Conservation (phyloP, 345 rosid species). For the Citrus inodora region DNA sequence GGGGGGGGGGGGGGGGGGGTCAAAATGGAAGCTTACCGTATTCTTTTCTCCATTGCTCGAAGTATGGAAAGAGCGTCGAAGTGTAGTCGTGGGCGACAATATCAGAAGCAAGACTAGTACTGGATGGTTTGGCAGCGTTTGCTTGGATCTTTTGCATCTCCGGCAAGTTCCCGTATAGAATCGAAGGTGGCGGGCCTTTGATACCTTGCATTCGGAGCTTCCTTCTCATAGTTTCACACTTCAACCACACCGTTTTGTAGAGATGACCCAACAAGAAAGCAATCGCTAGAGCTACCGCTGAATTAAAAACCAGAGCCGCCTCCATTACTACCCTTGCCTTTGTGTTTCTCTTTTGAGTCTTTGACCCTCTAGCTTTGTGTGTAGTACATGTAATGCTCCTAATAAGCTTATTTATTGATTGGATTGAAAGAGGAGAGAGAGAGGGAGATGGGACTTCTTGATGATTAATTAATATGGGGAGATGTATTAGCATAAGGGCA, state of each 20-base stretch:
- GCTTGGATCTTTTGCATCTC: constrained; percentile 63
- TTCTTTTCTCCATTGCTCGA: constrained; percentile 70
- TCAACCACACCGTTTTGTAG: constrained; percentile 20
- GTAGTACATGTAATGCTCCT: not conserved
- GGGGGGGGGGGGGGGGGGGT: no score
- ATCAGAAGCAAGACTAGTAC: not conserved
- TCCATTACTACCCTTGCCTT: not conserved
- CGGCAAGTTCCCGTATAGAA: constrained; percentile 55
- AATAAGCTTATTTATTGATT: not conserved
- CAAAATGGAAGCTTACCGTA: constrained; percentile 42
- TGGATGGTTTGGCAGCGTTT: not conserved
- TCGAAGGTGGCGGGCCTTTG: constrained; percentile 59
- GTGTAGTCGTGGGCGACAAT: constrained; percentile 68
- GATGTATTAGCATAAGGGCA: constrained; percentile 9
- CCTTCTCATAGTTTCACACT: constrained; percentile 28
- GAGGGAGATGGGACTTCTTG: not conserved
- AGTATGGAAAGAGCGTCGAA: constrained; percentile 69
- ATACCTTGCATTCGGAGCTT: constrained; percentile 61
- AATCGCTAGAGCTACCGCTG: not conserved
- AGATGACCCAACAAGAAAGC: constrained; percentile 17
- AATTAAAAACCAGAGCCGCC: not conserved
- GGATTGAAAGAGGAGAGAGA: not conserved
- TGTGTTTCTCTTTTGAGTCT: not conserved
- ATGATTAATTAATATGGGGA: not conserved
- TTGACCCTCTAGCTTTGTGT: not conserved